phyloP scores from a whole-genome alignment of 805 yeast species.

The Lipomyces spencermartinsiae region DNA sequence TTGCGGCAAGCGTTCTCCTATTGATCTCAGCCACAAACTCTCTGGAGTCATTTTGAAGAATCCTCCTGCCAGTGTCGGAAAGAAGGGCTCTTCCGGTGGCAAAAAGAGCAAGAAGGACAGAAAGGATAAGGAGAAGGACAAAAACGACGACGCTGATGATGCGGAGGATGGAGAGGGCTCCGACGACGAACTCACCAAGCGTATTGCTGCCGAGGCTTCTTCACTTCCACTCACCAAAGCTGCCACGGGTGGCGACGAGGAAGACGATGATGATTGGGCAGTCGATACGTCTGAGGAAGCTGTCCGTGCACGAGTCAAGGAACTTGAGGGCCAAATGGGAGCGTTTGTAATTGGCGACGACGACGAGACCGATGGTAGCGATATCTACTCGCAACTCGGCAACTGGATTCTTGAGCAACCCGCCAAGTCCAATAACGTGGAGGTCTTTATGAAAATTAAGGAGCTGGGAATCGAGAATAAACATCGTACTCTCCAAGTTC shows the following conservation, averaged over 20 bases:
- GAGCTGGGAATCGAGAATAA: conserved; percentile 76
- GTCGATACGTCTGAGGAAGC: conserved; percentile 98
- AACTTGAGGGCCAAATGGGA: conserved; percentile 62
- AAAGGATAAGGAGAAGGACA: conserved; percentile 61
- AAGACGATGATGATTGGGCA: conserved; percentile 94
- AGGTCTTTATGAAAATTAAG: conserved; percentile 85
- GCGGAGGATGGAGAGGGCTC: conserved; percentile 49
- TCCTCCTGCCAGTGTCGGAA: conserved; percentile 62
- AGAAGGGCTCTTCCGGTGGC: conserved; percentile 67
- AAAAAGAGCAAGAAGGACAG: conserved; percentile 29
- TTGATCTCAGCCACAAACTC: conserved; percentile 86
- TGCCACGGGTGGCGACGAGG: conserved; percentile 57
- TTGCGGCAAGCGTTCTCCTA: conserved; percentile 86
- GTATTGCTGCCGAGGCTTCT: conserved; percentile 84
- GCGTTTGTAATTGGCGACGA: conserved; percentile 45
- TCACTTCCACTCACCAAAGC: conserved; percentile 51
- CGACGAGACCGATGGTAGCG: conserved; percentile 45
- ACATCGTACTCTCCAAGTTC: conserved; percentile 82
- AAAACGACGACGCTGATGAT: conserved; percentile 60
- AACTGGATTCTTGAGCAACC: conserved; percentile 80
- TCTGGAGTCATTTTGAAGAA: conserved; percentile 88
- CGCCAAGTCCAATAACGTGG: conserved; percentile 80
- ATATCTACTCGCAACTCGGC: conserved; percentile 77
- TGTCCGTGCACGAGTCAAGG: conserved; percentile 86
- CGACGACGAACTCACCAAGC: conserved; percentile 75